Base-by-base conservation (phyloP, 208 protist genomes). In the Angomonas deanei region DNA sequence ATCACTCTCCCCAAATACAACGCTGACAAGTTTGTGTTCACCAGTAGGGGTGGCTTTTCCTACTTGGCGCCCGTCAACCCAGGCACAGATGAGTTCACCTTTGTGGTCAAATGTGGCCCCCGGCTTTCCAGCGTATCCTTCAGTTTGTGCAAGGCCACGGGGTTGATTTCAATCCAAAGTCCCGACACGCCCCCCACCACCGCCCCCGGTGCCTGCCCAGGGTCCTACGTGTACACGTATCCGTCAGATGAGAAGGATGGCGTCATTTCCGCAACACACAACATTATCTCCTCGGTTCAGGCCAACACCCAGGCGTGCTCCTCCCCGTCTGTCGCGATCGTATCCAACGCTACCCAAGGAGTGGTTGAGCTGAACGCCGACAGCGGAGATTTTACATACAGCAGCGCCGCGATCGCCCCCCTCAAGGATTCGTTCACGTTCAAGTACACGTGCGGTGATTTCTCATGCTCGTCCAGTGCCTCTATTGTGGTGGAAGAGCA, bases 391-490 rank as follows among this genome's bases (percentile, higher is more conserved):
- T 89, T 92, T 67, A 26, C 59, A n/a, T 88, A 88, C 56, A 59
- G 54, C 23, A 72, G n/a, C 3, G 52, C 66, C 3, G 54, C 52
- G 31, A 59, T 49, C 1, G 71, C 70, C n/a, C 48, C 66, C 17
- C 54, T 38, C 1, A 34, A 61, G 27, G 85, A 94, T 57, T 59
- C 72, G 10, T 92, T 94, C 68, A 32, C n/a, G 0, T 92, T 92
- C 60, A 24, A 42, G 26, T 58, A 92, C 17, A 78, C 42, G 1
- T 92, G 86, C 68, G 59, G n/a, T 8, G 47, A 46, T 13, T 57
- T 26, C 38, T 55, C 70, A 19, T 58, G 54, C 31, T 31, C 17
- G 38, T 53, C 69, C 50, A 83, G 59, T 13, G 79, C 80, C 24
- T 50, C 49, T 56, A 72, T 88, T 24, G 49, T 64, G 23, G 67